These are phyloP conservation scores for Cryphonectria parasitica DNA, from an alignment of 2,329 filamentous ascomycete species.

Conservation along the genomic window DNA sequence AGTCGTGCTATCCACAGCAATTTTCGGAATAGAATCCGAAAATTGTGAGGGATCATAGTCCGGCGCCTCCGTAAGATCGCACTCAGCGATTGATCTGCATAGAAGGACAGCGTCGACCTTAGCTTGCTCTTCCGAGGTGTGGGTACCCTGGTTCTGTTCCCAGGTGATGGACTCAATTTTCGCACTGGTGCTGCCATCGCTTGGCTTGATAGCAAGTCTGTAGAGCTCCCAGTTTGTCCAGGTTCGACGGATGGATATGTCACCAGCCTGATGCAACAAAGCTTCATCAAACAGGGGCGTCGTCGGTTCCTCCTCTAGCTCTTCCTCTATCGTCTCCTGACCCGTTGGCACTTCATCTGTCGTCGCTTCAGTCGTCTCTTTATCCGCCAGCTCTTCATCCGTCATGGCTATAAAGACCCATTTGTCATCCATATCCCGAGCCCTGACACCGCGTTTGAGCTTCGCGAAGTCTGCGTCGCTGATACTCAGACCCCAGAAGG, in stretches of 20 bases:
- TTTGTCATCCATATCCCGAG: constrained; percentile 12
- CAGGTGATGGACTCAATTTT: constrained; percentile 9
- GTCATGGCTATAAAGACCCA: constrained; percentile 10
- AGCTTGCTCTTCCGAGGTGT: constrained; percentile 9
- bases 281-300: neutral
- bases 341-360: neutral
- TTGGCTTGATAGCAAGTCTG: constrained; percentile 12
- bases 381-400: constrained; percentile 8
- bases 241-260: constrained; percentile 12
- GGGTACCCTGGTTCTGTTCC: neutral
- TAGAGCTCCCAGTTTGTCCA: constrained; percentile 18
- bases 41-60: neutral
- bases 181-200: neutral
- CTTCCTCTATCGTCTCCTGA: neutral
- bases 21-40: neutral
- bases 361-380: neutral
- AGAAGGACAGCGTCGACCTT: constrained; percentile 15
- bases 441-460: constrained; percentile 6
- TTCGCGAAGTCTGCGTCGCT: constrained; percentile 11
- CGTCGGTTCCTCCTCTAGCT: neutral
- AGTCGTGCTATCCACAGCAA: neutral
- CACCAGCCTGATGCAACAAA: neutral
- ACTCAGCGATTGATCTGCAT: constrained; percentile 8
- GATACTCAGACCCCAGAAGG: neutral
- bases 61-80: constrained; percentile 14